Evolutionary conservation across 192 early-diverging fungal genomes (phyloP), one percentile per base, ranked within the genome.

Genomic region (Coemansia sp.): DNA sequence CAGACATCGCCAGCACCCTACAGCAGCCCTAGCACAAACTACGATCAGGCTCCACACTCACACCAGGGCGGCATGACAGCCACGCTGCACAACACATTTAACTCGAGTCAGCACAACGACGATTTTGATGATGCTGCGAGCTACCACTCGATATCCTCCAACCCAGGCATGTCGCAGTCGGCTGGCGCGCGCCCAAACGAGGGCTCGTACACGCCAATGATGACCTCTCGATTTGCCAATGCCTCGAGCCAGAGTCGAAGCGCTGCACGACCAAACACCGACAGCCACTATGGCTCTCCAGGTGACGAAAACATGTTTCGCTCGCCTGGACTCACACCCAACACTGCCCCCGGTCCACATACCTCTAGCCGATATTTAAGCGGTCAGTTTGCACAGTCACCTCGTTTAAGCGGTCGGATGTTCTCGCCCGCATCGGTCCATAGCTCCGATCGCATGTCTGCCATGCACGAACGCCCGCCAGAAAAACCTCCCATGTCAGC

Each of bases 91-190:
- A 65, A 54, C 17, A 60, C 71, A 49, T 79, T 61, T 45, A 61
- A 57, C 45, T 63, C 65, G n/a, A 56, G 65, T 21, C 61, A 67
- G 38, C 65, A 73, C 57, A 74, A 78, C 57, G 81, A 83, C 60
- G 75, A 82, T 58, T 75, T 79, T 70, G 81, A 83, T 50, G 81
- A 83, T 58, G 72, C 81, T 35, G 75, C 76, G 24, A 83, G 81
- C 76, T 83, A 83, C 70, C 81, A 83, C 53, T 83, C 81, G 41
- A 78, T 62, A 15, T 72, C 75, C 17, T 83, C 81, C 5, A 75
- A 69, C 60, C 74, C 69, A 1, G 76, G 66, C 27, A 50, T 62
- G 51, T n/a, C 60, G n/a, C 56, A 60, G n/a, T 37, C 66, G 10
- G 56, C 63, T 12, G 27, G 61, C 14, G n/a, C 63, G 11, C 53